A percentile compares a stretch with the other conserved stretches of the same genome.
These are phyloP conservation scores for Termitomyces sp. DNA, from an alignment of 768 basidiomycete genomes.

Conservation along the genomic window DNA sequence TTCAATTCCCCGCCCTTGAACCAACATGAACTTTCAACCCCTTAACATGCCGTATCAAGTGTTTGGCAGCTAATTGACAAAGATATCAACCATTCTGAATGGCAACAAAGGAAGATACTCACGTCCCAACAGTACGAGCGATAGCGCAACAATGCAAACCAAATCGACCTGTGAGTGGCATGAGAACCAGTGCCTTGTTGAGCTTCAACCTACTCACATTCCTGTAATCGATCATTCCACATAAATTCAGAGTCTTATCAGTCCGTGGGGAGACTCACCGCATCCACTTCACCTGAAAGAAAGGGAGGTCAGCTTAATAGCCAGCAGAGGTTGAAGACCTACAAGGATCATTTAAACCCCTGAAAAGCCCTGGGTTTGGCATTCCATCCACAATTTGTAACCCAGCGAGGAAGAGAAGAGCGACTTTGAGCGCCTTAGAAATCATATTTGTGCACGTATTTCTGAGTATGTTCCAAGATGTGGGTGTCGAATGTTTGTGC, in stretches of 20 bases:
- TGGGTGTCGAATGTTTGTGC: not conserved
- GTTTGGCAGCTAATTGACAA: too few relatives aligned
- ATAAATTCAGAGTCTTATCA: not conserved
- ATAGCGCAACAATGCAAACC: constrained; percentile 4
- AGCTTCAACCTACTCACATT: not conserved
- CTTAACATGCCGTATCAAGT: constrained; percentile 5
- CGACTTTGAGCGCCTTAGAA: not conserved
- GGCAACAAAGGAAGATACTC: too few relatives aligned
- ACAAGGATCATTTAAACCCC: constrained; percentile 3
- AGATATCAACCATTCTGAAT: too few relatives aligned
- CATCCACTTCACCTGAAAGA: not conserved
- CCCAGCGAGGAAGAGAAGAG: not conserved
- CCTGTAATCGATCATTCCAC: not conserved
- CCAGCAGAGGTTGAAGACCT: not conserved
- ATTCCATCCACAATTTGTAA: not conserved
- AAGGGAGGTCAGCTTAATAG: not conserved
- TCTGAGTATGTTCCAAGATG: not conserved
- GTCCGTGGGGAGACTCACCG: not conserved
- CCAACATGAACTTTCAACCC: not conserved
- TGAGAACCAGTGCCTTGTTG: not conserved
- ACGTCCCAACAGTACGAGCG: not conserved
- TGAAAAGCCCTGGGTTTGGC: not conserved
- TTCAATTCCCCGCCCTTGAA: not conserved
- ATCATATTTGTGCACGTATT: not conserved
- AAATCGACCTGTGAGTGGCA: not conserved